phyloP scores from a whole-genome alignment of 768 basidiomycete species.

The Gloeostereum incarnatum region DNA sequence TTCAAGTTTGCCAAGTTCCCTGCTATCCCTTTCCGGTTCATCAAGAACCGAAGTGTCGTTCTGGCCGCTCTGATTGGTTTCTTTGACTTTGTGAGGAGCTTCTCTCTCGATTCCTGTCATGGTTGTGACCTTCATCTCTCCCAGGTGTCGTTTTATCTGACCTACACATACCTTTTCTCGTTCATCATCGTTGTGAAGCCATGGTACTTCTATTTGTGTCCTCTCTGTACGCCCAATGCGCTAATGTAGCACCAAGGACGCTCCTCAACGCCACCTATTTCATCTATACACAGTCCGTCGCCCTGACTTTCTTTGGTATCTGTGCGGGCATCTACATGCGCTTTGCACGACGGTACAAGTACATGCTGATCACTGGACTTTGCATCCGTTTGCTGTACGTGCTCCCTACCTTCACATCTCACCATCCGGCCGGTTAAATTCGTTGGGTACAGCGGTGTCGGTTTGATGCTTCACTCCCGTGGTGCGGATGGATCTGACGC shows the following conservation, averaged over 20 bases:
- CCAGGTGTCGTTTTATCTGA: constrained; percentile 57
- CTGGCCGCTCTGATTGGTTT: constrained; percentile 53
- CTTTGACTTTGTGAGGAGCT: constrained; percentile 43
- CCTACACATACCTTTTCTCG: constrained; percentile 66
- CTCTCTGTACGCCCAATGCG: neutral
- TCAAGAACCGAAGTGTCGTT: constrained; percentile 48
- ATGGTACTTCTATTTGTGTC: constrained; percentile 20
- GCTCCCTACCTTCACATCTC: neutral
- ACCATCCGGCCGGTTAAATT: neutral
- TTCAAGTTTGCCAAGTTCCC: constrained; percentile 44
- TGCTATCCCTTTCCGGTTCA: constrained; percentile 51
- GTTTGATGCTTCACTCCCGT: constrained; percentile 62
- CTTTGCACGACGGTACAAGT: constrained; percentile 38
- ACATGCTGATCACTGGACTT: constrained; percentile 47
- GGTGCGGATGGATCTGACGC: constrained; percentile 46
- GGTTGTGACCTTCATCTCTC: neutral
- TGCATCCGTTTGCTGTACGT: constrained; percentile 42
- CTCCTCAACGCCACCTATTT: constrained; percentile 56
- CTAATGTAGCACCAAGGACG: constrained; percentile 28
- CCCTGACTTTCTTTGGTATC: constrained; percentile 57
- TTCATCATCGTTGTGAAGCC: constrained; percentile 47
- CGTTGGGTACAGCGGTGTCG: constrained; percentile 36
- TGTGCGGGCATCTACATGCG: constrained; percentile 48
- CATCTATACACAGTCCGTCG: constrained; percentile 46
- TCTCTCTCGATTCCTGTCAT: neutral